Evolutionary conservation across 345 rosid genomes (phyloP).

Genomic region (Brassica napus): DNA sequence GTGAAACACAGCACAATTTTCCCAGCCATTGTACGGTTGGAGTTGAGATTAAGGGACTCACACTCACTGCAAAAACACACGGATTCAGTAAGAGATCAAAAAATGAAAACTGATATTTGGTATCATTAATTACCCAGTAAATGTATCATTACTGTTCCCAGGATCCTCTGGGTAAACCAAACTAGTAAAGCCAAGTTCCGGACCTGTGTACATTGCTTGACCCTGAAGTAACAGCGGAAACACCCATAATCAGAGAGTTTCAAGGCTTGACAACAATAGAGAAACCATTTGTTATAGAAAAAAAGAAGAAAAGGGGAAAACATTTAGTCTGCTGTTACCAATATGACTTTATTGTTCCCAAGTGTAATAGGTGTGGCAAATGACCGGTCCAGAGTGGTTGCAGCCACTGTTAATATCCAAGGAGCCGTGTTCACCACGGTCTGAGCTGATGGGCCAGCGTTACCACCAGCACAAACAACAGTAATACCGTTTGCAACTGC

Average conservation of each 20-base stretch:
- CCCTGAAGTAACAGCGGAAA: slow-evolving; percentile 29
- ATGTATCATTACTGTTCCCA: slow-evolving; percentile 23
- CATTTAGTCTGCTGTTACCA: slow-evolving; percentile 29
- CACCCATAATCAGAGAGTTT: neutral
- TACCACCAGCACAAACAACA: slow-evolving; percentile 42
- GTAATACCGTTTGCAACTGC: slow-evolving; percentile 47
- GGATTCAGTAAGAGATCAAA: neutral
- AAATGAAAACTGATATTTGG: neutral
- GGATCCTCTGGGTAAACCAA: slow-evolving; percentile 44
- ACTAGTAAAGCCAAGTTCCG: slow-evolving; percentile 31
- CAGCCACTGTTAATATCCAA: slow-evolving; percentile 59
- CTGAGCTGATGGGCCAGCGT: slow-evolving; percentile 38
- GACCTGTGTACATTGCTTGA: slow-evolving; percentile 40
- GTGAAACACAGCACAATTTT: slow-evolving; percentile 47
- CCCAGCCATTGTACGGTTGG: slow-evolving; percentile 26
- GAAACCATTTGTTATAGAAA: neutral
- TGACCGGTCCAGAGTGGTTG: slow-evolving; percentile 53
- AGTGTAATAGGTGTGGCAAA: slow-evolving; percentile 46
- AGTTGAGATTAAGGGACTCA: slow-evolving; percentile 5
- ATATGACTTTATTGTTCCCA: slow-evolving; percentile 37
- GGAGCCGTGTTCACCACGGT: slow-evolving; percentile 49
- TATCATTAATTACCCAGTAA: slow-evolving; percentile 19
- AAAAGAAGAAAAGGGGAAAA: neutral
- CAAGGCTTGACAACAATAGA: neutral
- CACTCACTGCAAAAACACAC: slow-evolving; percentile 19